Evolutionary conservation across 306 rosid genomes (phyloP).

Genomic region (Acacia melanoxylon): DNA sequence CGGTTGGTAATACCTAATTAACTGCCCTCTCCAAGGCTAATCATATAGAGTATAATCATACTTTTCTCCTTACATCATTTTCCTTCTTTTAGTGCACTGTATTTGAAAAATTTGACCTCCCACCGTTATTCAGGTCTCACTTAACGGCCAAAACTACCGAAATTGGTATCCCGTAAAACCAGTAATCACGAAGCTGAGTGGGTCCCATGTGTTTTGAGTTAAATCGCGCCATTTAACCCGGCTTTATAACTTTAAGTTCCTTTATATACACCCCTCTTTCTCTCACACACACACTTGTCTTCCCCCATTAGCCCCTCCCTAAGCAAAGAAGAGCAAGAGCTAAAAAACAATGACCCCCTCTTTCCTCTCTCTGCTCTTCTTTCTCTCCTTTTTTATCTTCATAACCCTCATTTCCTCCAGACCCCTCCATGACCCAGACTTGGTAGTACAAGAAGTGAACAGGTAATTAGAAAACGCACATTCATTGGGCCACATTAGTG

Average conservation of each 20-base stretch:
- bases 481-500: background rate
- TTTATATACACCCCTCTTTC: constrained; percentile 54
- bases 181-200: constrained; percentile 53
- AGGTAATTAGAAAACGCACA: constrained; percentile 44
- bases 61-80: background rate
- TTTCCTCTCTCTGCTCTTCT: constrained; percentile 36
- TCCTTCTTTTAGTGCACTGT: background rate
- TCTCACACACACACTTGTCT: constrained; percentile 30
- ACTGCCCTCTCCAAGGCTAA: constrained; percentile 12
- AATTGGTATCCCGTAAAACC: constrained; percentile 62
- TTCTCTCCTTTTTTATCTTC: constrained; percentile 49
- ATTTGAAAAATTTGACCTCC: constrained; percentile 10
- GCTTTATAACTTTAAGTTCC: constrained; percentile 37
- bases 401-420: constrained; percentile 57
- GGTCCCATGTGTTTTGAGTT: constrained; percentile 74
- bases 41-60: background rate
- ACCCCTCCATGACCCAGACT: constrained; percentile 58
- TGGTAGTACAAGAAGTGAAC: constrained; percentile 60
- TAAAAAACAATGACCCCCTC: constrained; percentile 44
- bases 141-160: constrained; percentile 84
- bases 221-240: constrained; percentile 64
- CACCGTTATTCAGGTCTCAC: constrained; percentile 55
- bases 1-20: constrained; percentile 42
- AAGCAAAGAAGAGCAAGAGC: background rate
- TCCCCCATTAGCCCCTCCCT: background rate